Evolutionary conservation across 1,284 basidiomycete species (phyloP).

Genomic region (Ceratobasidium sp.): DNA sequence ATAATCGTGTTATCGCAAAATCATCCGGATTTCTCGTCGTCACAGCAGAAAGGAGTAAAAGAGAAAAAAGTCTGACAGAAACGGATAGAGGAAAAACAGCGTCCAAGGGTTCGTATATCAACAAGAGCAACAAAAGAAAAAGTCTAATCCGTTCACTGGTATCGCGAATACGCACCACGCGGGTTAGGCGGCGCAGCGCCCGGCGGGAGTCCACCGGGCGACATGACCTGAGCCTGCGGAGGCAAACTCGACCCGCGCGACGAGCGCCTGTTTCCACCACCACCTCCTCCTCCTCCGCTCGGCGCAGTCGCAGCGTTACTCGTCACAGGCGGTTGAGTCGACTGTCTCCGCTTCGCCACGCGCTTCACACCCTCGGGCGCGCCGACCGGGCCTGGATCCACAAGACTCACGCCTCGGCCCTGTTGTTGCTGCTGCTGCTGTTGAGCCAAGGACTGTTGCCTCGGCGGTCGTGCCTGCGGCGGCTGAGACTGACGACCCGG

Average conservation of each 20-base stretch:
- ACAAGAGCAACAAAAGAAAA: background rate
- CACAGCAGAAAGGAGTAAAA: background rate
- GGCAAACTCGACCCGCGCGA: constrained; percentile 22
- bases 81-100: background rate
- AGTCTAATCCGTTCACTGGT: constrained; percentile 33
- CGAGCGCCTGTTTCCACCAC: constrained; percentile 21
- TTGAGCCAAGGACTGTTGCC: background rate
- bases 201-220: constrained; percentile 19
- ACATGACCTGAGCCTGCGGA: constrained; percentile 12
- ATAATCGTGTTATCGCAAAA: background rate
- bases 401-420: constrained; percentile 39
- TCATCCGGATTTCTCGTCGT: constrained; percentile 24
- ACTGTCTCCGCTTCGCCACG: constrained; percentile 37
- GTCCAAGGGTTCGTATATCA: constrained; percentile 34
- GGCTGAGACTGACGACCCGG: constrained; percentile 18
- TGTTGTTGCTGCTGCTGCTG: constrained; percentile 1
- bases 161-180: constrained; percentile 1
- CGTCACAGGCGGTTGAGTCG: constrained; percentile 23
- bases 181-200: constrained; percentile 39
- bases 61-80: constrained; percentile 17
- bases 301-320: background rate
- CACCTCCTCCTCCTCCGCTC: background rate
- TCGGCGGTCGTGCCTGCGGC: background rate
- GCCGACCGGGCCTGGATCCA: constrained; percentile 31
- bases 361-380: constrained; percentile 38